Evolutionary conservation across 78 protist genomes (phyloP).

Genomic region (Creolimax fragrantissima): DNA sequence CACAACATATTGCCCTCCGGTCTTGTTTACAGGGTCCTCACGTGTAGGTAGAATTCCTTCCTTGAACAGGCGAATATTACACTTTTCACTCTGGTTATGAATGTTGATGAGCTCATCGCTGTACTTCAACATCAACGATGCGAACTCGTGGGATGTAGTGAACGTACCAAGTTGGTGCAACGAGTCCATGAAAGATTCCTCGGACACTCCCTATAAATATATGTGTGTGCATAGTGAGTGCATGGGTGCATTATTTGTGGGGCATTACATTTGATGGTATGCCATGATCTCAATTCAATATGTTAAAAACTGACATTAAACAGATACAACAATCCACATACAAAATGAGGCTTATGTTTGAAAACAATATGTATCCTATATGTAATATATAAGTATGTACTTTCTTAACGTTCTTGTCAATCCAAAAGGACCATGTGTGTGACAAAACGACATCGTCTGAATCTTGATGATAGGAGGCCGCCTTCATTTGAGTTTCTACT

Average conservation of each 20-base stretch:
- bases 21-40: not conserved
- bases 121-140: not conserved
- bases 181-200: not conserved
- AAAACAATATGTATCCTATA: too few species aligned
- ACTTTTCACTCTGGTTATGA: not conserved
- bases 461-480: not conserved
- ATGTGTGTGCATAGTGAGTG: not conserved
- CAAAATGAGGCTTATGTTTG: not conserved
- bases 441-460: not conserved
- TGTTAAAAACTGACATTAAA: not conserved
- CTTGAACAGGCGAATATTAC: not conserved
- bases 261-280: not conserved
- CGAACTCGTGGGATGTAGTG: not conserved
- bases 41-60: not conserved
- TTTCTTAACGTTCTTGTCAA: constrained; percentile 4
- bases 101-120: not conserved
- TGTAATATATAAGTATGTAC: too few species aligned
- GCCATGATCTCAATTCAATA: not conserved
- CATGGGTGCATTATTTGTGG: not conserved
- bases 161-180: not conserved
- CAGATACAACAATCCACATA: not conserved
- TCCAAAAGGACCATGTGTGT: not conserved
- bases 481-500: not conserved
- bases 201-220: not conserved
- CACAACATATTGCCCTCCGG: not conserved